Evolutionary conservation across 306 rosid species (phyloP), one percentile per base, ranked within the genome.

Genomic region (Sicyos baderoa): DNA sequence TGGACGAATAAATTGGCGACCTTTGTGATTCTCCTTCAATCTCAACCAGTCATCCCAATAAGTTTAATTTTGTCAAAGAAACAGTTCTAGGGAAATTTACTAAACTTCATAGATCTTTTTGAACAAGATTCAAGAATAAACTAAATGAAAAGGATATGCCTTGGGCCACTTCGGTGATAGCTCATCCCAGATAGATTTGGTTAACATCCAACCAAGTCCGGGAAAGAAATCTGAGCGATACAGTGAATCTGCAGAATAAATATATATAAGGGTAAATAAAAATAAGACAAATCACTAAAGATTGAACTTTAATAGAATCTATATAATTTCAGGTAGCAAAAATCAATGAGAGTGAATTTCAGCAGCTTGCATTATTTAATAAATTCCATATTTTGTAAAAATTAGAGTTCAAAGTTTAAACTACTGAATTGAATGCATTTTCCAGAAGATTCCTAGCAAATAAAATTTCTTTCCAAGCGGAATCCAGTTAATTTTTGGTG

Each of bases 41-140:
- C 98, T 86, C 84, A 93, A 82, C 97, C 98, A 93, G 77, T 93
- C 98, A 76, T 93, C 98, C 98, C 98, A 93, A 81, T 93, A 93
- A 72, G 97, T 93, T 72, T 78, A 75, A 72, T 75, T 81, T 82
- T 72, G 95, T 93, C 84, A 93, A 92, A 83, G 97, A 81, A 85
- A 87, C 83, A 42, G 16, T 53, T 75, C 57, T 25, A 18, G 51
- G 70, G 50, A 65, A 65, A 3, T 45, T 65, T 21, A 44, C 17
- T 22, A 44, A 21, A 44, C 35, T 63, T 12, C 10, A 19, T 5
- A 44, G 54, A 65, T 44, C 54, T 19, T 13, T 44, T 65, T 44
- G 37, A 65, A 65, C 54, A 53, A 65, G 27, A 21, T 37, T 81
- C 21, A 35, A 59, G 76, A 62, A 65, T 48, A 27, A 44, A 77